These are phyloP conservation scores for Wickerhamiella azymoides DNA, from an alignment of 805 yeast genomes.

Conservation along the genomic window DNA sequence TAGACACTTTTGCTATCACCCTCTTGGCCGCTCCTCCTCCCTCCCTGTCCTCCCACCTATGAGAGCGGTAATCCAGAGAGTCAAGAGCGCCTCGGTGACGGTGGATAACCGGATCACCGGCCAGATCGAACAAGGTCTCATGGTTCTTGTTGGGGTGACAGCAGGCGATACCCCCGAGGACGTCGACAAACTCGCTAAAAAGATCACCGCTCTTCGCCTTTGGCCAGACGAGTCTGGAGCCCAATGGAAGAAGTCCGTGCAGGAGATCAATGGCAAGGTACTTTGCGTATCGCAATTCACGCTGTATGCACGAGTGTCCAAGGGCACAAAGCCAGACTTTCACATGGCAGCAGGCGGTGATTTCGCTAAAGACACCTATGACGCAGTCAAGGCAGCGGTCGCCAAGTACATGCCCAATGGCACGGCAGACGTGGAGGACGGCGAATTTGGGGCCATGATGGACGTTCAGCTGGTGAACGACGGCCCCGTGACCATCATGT, in stretches of 20 bases:
- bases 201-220: constrained; percentile 48
- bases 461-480: constrained; percentile 78
- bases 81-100: constrained; percentile 74
- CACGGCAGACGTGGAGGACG: constrained; percentile 61
- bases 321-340: constrained; percentile 92
- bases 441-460: constrained; percentile 96
- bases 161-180: constrained; percentile 66
- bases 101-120: constrained; percentile 64
- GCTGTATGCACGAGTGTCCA: constrained; percentile 65
- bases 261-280: constrained; percentile 56
- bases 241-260: constrained; percentile 66
- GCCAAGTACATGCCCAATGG: constrained; percentile 29
- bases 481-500: constrained; percentile 81
- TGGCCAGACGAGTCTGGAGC: constrained; percentile 62
- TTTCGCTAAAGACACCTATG: constrained; percentile 36
- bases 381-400: constrained; percentile 28
- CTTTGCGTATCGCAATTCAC: constrained; percentile 90
- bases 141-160: constrained; percentile 75
- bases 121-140: constrained; percentile 54
- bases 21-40: too few relatives aligned
- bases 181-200: constrained; percentile 51
- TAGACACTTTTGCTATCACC: too few relatives aligned
- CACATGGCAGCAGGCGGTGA: constrained; percentile 81
- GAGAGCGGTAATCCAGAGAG: constrained; percentile 87
- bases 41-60: too few relatives aligned